Evolutionary conservation across 805 yeast genomes (phyloP), one percentile per base, ranked within the genome.

Genomic region (Scheffersomyces spartinae): DNA sequence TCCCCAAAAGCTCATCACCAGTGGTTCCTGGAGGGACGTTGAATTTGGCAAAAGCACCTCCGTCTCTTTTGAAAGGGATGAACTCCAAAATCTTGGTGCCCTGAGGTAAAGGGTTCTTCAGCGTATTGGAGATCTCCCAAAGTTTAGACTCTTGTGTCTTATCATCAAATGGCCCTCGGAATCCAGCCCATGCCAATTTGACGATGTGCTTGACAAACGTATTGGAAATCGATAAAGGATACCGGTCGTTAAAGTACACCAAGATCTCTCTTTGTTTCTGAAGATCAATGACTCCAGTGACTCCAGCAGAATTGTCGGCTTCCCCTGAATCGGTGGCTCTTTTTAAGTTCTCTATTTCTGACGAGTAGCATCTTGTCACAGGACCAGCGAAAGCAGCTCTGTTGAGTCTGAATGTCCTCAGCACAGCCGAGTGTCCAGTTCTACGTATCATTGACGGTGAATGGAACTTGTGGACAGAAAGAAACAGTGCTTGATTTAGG

Each of bases 1-100:
- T 48, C 3, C 61, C 42, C 30, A 75, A 73, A 25, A 78, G 62
- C 13, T 69, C 74, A 20, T 68, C 63, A 4, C 66, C 52, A 4
- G 66, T 52, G 28, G 49, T 49, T 3, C 52, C 62, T 5, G 57
- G 61, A 0, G 86, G 82, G 15, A 81, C 69, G 16, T 57, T 49
- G 39, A 78, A 78, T 36, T 77, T 78, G 18, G 83, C 91, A 62
- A 88, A 86, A 2, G 84, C 95, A 23, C 97, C 97, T 26, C 96
- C 95, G 43, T 91, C 98, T 32, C 94, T 62, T 29, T 60, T 62
- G 28, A 86, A 67, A 0, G 91, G 79, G 17, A 76, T 69, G 16
- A 83, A 63, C 2, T 74, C 73, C 5, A 68, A 60, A 25, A 83
- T 56, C 15, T 62, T 51, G 9, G 49, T 42, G 6, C 37, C 48